Evolutionary conservation across 306 rosid genomes (phyloP), one percentile per base, ranked within the genome.

Genomic region (Prunus padus): DNA sequence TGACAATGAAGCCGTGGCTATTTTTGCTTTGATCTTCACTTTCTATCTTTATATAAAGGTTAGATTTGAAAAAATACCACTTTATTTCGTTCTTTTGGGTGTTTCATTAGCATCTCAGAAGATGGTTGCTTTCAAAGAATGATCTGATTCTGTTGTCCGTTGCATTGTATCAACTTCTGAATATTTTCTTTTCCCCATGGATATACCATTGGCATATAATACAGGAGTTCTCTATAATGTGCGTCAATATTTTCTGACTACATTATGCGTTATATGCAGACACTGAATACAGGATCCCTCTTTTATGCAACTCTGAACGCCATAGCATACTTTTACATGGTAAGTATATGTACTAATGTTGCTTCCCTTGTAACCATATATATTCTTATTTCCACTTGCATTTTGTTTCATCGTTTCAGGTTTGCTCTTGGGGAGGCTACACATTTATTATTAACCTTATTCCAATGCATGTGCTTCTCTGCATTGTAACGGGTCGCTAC

Each of bases 401-500:
- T 55, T 61, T 68, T 57, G 74, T 78, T 84, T 59, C 30, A 59
- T 56, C 84, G 59, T 52, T 84, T 75, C 79, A 96, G 99, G 99
- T 96, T 88, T 96, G 99, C 90, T 92, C 99, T 57, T 96, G 99
- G 99, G 99, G 99, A 90, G 99, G 99, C 68, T 96, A 96, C 92
- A 92, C 99, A 75, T 96, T 96, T 76, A 96, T 96, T 76, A 92
- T 96, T 82, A 96, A 96, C 76, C 99, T 96, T 71, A 96, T 96
- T 88, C 99, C 99, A 6, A 92, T 96, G 92, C 99, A 96, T 87
- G 99, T 77, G 51, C 98, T 96, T 78, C 81, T 96, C 86, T 96
- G 99, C 96, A 86, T 96, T 82, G 74, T 88, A 65, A 92, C 99
- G 52, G 99, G 99, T 45, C 97, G 99, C 83, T 96, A 92, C 77